Conservation (phyloP, 2,329 filamentous ascomycete species). For the Xylariaceae sp. region DNA sequence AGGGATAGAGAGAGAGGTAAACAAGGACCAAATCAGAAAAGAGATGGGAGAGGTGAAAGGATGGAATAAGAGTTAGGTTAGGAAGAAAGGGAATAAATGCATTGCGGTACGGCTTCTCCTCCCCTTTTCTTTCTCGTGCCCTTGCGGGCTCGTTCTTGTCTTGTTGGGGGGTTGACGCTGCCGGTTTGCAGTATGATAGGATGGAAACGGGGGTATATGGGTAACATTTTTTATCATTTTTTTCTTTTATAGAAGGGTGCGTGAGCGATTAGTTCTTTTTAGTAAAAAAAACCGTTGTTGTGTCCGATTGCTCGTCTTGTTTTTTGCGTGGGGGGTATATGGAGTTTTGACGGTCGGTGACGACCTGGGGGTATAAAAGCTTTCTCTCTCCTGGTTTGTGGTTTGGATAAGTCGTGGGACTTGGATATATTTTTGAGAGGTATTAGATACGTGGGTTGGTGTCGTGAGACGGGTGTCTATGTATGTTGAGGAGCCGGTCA, state of each 20-base stretch:
- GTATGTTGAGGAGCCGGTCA: not conserved
- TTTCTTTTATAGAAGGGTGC: not conserved
- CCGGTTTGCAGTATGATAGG: no score
- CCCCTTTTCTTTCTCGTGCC: slow-evolving; percentile 2
- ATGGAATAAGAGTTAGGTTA: not conserved
- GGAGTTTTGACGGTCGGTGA: no score
- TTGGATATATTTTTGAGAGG: not conserved
- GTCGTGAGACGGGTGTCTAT: slow-evolving; percentile 21
- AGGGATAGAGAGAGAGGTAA: no score
- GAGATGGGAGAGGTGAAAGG: not conserved
- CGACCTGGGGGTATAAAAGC: not conserved
- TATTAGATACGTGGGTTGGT: slow-evolving; percentile 7
- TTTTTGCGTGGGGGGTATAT: not conserved
- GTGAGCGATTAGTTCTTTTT: slow-evolving; percentile 22
- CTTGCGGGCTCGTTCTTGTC: slow-evolving; percentile 8
- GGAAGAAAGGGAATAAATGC: not conserved
- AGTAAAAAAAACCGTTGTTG: not conserved
- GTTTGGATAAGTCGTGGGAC: slow-evolving; percentile 19
- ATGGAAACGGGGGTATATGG: not conserved
- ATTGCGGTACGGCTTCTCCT: not conserved
- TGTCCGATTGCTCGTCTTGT: slow-evolving; percentile 19
- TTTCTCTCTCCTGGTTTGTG: not conserved
- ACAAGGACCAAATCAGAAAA: no score
- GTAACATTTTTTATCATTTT: not conserved
- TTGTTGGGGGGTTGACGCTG: not conserved